Conservation (phyloP, 2,329 filamentous ascomycete genomes). For the Fusarium sp. region DNA sequence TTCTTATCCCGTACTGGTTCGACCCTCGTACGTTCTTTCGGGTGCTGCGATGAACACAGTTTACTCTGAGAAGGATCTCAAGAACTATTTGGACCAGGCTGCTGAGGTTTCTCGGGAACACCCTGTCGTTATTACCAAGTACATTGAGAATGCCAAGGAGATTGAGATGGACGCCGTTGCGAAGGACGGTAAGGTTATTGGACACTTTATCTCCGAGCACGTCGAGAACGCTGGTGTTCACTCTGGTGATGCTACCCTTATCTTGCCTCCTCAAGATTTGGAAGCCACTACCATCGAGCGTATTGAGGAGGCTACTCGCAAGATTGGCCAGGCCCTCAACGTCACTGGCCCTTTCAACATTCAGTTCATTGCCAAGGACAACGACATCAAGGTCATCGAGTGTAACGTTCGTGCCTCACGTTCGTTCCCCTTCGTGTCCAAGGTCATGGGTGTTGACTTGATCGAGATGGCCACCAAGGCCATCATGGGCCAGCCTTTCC, state of each 20-base stretch:
- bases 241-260: slow-evolving; percentile 95
- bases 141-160: slow-evolving; percentile 99
- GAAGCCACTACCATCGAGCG: slow-evolving; percentile 86
- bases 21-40: slow-evolving; percentile 95
- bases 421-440: slow-evolving; percentile 98
- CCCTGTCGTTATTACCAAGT: slow-evolving; percentile 98
- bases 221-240: slow-evolving; percentile 99
- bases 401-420: slow-evolving; percentile 97
- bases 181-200: slow-evolving; percentile 85
- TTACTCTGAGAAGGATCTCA: slow-evolving; percentile 92
- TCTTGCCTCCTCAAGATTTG: slow-evolving; percentile 92
- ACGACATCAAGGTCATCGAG: slow-evolving; percentile 99
- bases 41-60: slow-evolving; percentile 99
- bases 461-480: slow-evolving; percentile 99
- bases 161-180: slow-evolving; percentile 99
- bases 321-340: slow-evolving; percentile 93
- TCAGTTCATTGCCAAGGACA: slow-evolving; percentile 99
- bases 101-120: slow-evolving; percentile 93
- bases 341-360: slow-evolving; percentile 98
- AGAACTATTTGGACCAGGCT: slow-evolving; percentile 88
- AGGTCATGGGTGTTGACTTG: slow-evolving; percentile 96
- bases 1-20: slow-evolving; percentile 91
- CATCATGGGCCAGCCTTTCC: slow-evolving; percentile 85
- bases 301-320: slow-evolving; percentile 93
- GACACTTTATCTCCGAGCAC: slow-evolving; percentile 98